These are phyloP conservation scores for Kalmusia sp. DNA, from an alignment of 2,329 filamentous ascomycete genomes.

Conservation along the genomic window DNA sequence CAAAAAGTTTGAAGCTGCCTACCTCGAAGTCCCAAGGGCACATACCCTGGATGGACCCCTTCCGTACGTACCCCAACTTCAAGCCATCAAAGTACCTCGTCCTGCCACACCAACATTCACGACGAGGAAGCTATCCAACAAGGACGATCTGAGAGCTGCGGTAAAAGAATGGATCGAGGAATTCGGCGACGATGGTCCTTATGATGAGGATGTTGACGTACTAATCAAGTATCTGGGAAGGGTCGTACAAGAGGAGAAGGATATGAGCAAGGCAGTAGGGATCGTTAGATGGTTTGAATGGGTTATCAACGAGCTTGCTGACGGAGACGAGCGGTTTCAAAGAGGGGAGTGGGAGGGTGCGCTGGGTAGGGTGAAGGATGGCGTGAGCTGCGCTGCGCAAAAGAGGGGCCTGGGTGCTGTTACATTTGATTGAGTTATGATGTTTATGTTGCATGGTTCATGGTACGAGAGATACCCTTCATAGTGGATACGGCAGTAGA, in stretches of 20 bases:
- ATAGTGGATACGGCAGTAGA: too few species aligned
- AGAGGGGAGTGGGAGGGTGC: conserved; percentile 44
- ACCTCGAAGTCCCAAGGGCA: conserved; percentile 34
- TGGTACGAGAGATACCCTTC: too few species aligned
- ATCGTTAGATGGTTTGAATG: conserved; percentile 70
- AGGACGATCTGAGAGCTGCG: conserved; percentile 74
- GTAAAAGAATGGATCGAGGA: conserved; percentile 77
- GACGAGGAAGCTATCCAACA: conserved; percentile 59
- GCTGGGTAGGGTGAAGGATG: conserved; percentile 48
- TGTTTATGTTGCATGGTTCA: not conserved
- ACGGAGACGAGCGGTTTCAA: conserved; percentile 17
- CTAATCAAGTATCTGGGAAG: conserved; percentile 74
- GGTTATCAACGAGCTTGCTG: conserved; percentile 42
- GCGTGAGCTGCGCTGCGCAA: conserved; percentile 51
- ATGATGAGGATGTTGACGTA: conserved; percentile 77
- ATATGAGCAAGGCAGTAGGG: conserved; percentile 76
- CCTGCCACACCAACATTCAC: conserved; percentile 70
- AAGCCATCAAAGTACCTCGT: conserved; percentile 54
- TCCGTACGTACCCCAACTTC: conserved; percentile 36
- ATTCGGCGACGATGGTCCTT: conserved; percentile 77
- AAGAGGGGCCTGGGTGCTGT: conserved; percentile 56
- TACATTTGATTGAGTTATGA: conserved; percentile 27
- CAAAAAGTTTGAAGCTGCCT: conserved; percentile 31
- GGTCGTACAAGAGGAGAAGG: conserved; percentile 77
- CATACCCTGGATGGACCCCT: conserved; percentile 31